Conservation (phyloP, 768 basidiomycete species). For the Xerocomellus dryophilus region DNA sequence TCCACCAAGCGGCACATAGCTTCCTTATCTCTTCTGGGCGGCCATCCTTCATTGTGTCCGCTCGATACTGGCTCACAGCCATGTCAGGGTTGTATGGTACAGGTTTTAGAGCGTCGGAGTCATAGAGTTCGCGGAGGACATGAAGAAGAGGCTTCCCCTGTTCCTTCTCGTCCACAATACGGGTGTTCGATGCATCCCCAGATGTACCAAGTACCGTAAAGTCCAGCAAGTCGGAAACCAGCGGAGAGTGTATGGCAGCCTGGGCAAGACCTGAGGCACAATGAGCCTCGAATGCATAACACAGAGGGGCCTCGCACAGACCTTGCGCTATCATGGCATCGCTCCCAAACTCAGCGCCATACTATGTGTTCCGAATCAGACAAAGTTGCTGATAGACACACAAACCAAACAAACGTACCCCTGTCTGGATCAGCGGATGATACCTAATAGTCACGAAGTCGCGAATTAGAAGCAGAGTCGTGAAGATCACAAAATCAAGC, state of each 20-base stretch:
- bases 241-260: conserved; percentile 40
- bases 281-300: background rate
- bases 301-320: conserved; percentile 15
- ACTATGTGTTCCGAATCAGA: no score
- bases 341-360: conserved; percentile 51
- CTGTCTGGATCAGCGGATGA: conserved; percentile 58
- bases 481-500: background rate
- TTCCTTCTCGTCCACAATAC: conserved; percentile 10
- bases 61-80: conserved; percentile 36
- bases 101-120: conserved; percentile 47
- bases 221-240: conserved; percentile 34
- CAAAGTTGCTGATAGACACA: background rate
- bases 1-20: conserved; percentile 40
- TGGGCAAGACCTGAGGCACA: conserved; percentile 43
- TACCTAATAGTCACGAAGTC: conserved; percentile 30
- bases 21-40: conserved; percentile 44
- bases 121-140: conserved; percentile 50
- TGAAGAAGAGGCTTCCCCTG: conserved; percentile 44
- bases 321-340: conserved; percentile 51
- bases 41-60: conserved; percentile 35
- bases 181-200: background rate
- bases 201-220: conserved; percentile 11
- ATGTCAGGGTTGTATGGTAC: conserved; percentile 51
- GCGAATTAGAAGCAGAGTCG: background rate
- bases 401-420: conserved; percentile 37